Percentiles rank a stretch among this genome's conserved stretches.
These are phyloP conservation scores for Plasmodium vinckei DNA, from an alignment of 169 alveolate genomes.

Conservation along the genomic window DNA sequence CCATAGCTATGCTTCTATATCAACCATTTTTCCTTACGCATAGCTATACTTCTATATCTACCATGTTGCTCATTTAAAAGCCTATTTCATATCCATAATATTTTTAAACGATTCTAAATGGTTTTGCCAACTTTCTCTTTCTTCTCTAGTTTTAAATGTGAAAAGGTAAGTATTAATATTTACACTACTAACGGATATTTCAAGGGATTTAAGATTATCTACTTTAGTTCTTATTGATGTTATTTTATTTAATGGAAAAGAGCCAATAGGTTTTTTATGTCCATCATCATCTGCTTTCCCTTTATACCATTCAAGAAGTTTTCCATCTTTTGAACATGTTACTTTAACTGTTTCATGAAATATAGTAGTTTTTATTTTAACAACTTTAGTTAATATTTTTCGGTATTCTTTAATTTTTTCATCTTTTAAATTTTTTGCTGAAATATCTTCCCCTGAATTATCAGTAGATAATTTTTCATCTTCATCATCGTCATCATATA, in stretches of 20 bases:
- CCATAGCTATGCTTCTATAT: too few relatives aligned
- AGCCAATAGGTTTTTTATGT: slow-evolving; percentile 78
- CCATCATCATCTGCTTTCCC: slow-evolving; percentile 80
- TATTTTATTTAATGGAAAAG: slow-evolving; percentile 76
- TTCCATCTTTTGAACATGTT: slow-evolving; percentile 84
- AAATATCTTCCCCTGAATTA: slow-evolving; percentile 51
- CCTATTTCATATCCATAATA: slow-evolving; percentile 56
- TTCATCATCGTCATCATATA: slow-evolving; percentile 39
- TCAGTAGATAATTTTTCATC: slow-evolving; percentile 57
- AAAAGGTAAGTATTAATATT: slow-evolving; percentile 76
- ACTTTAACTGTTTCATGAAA: slow-evolving; percentile 83
- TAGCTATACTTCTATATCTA: too few relatives aligned
- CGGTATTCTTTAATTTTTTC: slow-evolving; percentile 79
- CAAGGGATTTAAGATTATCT: slow-evolving; percentile 80
- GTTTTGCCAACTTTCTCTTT: slow-evolving; percentile 85
- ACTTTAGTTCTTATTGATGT: slow-evolving; percentile 82
- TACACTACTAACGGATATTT: slow-evolving; percentile 80
- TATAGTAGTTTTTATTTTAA: slow-evolving; percentile 82
- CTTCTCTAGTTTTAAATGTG: slow-evolving; percentile 83
- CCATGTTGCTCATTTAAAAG: too few relatives aligned
- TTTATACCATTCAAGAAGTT: slow-evolving; percentile 81
- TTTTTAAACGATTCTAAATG: slow-evolving; percentile 80
- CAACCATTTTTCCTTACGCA: too few relatives aligned
- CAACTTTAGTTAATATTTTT: slow-evolving; percentile 79
- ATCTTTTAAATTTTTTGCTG: slow-evolving; percentile 81